phyloP scores from a whole-genome alignment of 352 stramenopile species.

The Pythium monospermum region DNA sequence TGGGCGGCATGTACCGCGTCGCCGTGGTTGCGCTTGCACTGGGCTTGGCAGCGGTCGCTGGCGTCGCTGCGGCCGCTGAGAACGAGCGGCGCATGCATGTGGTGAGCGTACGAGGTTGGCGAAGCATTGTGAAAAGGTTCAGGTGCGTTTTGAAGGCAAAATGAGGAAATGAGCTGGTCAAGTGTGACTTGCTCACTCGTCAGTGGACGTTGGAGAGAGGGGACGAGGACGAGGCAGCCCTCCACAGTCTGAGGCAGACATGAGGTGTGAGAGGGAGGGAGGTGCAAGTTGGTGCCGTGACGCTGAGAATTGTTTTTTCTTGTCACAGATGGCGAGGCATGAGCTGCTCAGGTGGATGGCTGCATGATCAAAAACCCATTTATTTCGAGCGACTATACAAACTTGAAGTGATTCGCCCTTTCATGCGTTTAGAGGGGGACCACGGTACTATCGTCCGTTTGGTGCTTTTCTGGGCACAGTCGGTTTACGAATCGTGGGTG shows the following conservation, averaged over 20 bases:
- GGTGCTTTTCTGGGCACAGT: background rate
- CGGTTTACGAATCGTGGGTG: too few relatives aligned
- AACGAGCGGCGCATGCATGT: conserved; percentile 36
- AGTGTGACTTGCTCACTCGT: too few relatives aligned
- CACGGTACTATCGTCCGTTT: too few relatives aligned
- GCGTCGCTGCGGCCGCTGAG: conserved; percentile 26
- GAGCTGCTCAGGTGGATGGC: conserved; percentile 1
- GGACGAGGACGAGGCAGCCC: too few relatives aligned
- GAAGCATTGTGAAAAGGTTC: conserved; percentile 28
- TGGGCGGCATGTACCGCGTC: conserved; percentile 51
- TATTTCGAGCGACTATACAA: conserved; percentile 9
- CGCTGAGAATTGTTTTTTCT: conserved; percentile 14
- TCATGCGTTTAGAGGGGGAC: conserved; percentile 8
- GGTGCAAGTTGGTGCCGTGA: conserved; percentile 16
- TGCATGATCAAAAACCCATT: conserved; percentile 22
- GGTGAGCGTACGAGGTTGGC: conserved; percentile 17
- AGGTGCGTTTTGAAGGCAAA: background rate
- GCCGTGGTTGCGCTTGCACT: conserved; percentile 23
- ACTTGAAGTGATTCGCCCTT: too few relatives aligned
- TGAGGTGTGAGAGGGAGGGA: background rate
- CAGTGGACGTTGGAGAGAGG: too few relatives aligned
- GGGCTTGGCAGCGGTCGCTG: conserved; percentile 20
- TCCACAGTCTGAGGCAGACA: too few relatives aligned
- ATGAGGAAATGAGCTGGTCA: background rate
- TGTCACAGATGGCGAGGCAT: conserved; percentile 22